Percentiles rank a stretch among this genome's conserved stretches.
phyloP scores from a whole-genome alignment of 345 rosid genomes.

The Citrus unshiu region DNA sequence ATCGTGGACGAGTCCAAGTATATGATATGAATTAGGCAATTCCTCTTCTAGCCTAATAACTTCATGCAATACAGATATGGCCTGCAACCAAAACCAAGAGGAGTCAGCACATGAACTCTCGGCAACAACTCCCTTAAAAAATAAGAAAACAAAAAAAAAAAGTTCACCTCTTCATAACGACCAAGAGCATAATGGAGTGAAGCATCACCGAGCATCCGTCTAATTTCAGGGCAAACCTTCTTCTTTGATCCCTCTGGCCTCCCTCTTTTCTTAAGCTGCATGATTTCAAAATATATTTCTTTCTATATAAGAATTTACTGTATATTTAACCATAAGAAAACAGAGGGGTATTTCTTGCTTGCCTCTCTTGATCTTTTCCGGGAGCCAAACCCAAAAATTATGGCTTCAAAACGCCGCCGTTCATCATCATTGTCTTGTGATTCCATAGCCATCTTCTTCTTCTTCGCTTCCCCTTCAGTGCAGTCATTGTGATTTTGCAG shows the following conservation, averaged over 20 bases:
- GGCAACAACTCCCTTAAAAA: background rate
- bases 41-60: constrained; percentile 63
- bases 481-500: background rate
- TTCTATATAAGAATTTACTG: background rate
- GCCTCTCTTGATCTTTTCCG: background rate
- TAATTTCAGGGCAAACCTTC: constrained; percentile 50
- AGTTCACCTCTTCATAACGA: constrained; percentile 50
- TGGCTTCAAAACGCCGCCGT: background rate
- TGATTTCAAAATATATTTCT: background rate
- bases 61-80: constrained; percentile 52
- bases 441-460: background rate
- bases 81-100: constrained; percentile 35
- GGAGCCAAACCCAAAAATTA: background rate
- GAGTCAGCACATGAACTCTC: background rate
- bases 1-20: constrained; percentile 56
- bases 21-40: constrained; percentile 65
- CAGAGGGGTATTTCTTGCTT: background rate
- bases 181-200: constrained; percentile 51
- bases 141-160: no score
- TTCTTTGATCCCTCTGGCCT: constrained; percentile 63
- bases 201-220: constrained; percentile 62
- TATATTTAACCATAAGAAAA: no score
- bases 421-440: background rate
- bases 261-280: constrained; percentile 61
- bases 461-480: background rate